phyloP scores from a whole-genome alignment of 2,329 filamentous ascomycete genomes.

The Lasiodiplodia theobromae region DNA sequence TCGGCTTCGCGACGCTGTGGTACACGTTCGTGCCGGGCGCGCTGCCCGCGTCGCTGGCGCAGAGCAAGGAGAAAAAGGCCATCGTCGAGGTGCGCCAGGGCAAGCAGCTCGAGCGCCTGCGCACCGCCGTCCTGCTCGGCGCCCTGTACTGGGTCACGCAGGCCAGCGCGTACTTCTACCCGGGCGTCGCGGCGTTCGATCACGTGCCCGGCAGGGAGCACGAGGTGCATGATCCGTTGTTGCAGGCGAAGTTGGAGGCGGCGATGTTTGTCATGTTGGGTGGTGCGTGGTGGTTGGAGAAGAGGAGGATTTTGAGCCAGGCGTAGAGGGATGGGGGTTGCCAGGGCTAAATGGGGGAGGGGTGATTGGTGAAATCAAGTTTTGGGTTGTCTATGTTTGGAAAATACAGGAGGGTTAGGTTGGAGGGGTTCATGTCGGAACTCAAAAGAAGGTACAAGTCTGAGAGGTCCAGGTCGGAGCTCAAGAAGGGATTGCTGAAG shows the following conservation, averaged over 20 bases:
- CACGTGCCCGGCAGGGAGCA: not conserved
- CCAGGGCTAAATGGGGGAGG: not conserved
- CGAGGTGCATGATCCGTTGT: not conserved
- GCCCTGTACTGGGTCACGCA: constrained; percentile 55
- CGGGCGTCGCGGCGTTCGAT: constrained; percentile 36
- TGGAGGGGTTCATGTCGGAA: not conserved
- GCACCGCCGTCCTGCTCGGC: constrained; percentile 41
- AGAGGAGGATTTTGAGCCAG: constrained; percentile 15
- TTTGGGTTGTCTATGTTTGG: not conserved
- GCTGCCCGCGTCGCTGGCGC: not conserved
- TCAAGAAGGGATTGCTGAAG: too few species aligned
- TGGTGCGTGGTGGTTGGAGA: constrained; percentile 25
- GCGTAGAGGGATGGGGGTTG: not conserved
- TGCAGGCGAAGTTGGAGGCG: constrained; percentile 26
- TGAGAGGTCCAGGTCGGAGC: not conserved
- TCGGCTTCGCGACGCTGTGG: constrained; percentile 50
- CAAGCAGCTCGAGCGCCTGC: constrained; percentile 27
- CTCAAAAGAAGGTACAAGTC: too few species aligned
- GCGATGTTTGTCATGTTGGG: constrained; percentile 8
- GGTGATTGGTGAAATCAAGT: not conserved
- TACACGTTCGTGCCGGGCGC: constrained; percentile 38
- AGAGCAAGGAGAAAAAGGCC: not conserved
- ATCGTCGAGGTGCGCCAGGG: not conserved
- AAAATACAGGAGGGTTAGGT: not conserved
- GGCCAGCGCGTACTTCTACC: constrained; percentile 56